A percentile compares a stretch with the other conserved stretches of the same genome.
Conservation (phyloP, 2,329 filamentous ascomycete genomes). For the Atkinsonella hypoxylon region DNA sequence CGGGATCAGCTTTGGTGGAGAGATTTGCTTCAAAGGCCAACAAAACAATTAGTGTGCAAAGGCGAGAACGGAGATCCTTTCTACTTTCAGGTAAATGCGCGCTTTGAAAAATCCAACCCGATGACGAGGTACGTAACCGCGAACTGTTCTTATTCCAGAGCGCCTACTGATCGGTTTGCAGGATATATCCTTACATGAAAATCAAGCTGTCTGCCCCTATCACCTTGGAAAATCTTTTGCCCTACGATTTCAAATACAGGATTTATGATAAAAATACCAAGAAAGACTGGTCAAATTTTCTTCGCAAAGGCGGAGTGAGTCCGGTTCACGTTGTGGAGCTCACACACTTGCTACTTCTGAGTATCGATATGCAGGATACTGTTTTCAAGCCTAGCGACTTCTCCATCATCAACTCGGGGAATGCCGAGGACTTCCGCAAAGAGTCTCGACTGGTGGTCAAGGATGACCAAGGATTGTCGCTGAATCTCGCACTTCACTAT, state of each 20-base stretch:
- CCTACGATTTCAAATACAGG: conserved; percentile 97
- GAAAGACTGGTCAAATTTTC: conserved; percentile 97
- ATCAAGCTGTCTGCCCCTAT: conserved; percentile 85
- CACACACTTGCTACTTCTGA: conserved; percentile 83
- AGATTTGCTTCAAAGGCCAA: conserved; percentile 74
- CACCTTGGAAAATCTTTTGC: conserved; percentile 85
- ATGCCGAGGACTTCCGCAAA: conserved; percentile 75
- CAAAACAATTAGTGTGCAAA: conserved; percentile 76
- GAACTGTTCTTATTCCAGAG: neutral
- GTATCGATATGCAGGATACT: conserved; percentile 93
- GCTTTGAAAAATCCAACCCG: conserved; percentile 73
- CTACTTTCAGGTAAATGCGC: conserved; percentile 90
- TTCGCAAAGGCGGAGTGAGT: conserved; percentile 91
- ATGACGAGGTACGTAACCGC: conserved; percentile 48
- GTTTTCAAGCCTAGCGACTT: conserved; percentile 93
- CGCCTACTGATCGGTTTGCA: conserved; percentile 18
- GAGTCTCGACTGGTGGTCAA: conserved; percentile 72
- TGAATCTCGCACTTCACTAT: conserved; percentile 83
- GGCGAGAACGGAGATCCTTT: conserved; percentile 83
- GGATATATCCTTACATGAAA: conserved; percentile 87
- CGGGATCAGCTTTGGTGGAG: conserved; percentile 85
- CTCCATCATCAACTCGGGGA: conserved; percentile 87
- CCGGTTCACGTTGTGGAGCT: conserved; percentile 95
- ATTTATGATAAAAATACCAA: conserved; percentile 98
- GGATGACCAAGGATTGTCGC: conserved; percentile 66